Evolutionary conservation across 1,284 basidiomycete genomes (phyloP), one percentile per base, ranked within the genome.

Genomic region (Ceratobasidium sp.): DNA sequence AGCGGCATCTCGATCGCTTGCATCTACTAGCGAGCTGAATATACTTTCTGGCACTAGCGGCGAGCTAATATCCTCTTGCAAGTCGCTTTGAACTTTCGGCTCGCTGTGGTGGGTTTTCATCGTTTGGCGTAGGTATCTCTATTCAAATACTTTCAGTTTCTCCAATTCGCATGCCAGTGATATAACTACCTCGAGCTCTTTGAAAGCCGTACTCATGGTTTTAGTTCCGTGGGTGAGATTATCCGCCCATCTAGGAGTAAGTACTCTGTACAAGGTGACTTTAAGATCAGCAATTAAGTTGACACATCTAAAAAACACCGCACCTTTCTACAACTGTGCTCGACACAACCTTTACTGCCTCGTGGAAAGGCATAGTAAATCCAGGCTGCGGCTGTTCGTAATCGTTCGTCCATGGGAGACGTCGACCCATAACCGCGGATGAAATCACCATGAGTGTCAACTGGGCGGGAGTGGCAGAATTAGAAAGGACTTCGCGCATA

Each of bases 51-150:
- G 12, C 40, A 62, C 40, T 42, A 40, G 61, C n/a, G n/a, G n/a
- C n/a, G n/a, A n/a, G n/a, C n/a, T n/a, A n/a, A n/a, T n/a, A n/a
- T n/a, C n/a, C n/a, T n/a, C n/a, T n/a, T n/a, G n/a, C n/a, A n/a
- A n/a, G n/a, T n/a, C n/a, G n/a, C 1, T 15, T 42, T 20, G 61
- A 2, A 13, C 40, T 44, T 62, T 9, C 13, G 23, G 5, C 38
- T 62, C 15, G 10, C 28, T 71, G 56, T 46, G 70, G 40, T 59
- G 54, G 23, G 57, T 42, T 17, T 59, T 26, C 7, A 50, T 46
- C 59, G 64, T 74, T 40, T 62, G 44, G 4, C 48, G 59, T 44
- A 74, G 59, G 40, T 74, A 64, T 23, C 33, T 42, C 67, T 69
- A 15, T 20, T 26, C 26, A 1, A 28, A 5, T 13, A 7, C 5